Percentiles rank a stretch among this genome's conserved stretches.
These are phyloP conservation scores for Oligophagozyma castellii DNA, from an alignment of 1,139 yeast genomes.

Conservation along the genomic window DNA sequence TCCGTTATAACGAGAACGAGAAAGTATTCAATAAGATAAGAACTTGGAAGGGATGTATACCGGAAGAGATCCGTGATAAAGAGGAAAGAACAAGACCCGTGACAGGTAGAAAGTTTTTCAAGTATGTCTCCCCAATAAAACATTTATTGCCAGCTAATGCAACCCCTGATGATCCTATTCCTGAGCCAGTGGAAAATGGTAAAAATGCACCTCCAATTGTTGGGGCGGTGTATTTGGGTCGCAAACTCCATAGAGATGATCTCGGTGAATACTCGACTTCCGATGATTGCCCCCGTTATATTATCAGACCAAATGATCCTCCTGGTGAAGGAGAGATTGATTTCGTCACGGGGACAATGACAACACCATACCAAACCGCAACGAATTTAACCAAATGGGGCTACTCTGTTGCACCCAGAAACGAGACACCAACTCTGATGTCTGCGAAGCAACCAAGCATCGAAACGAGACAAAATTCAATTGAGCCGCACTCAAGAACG, in stretches of 20 bases:
- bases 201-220: conserved; percentile 84
- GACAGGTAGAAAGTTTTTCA: conserved; percentile 44
- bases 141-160: conserved; percentile 65
- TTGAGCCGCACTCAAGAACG: background rate
- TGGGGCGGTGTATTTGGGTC: conserved; percentile 79
- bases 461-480: background rate
- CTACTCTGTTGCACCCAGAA: conserved; percentile 1
- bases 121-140: conserved; percentile 73
- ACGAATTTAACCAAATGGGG: conserved; percentile 8
- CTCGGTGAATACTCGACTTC: conserved; percentile 56
- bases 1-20: conserved; percentile 81
- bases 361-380: conserved; percentile 12
- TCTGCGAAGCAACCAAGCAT: background rate
- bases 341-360: conserved; percentile 20
- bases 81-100: conserved; percentile 71
- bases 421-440: too few relatives aligned
- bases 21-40: conserved; percentile 87
- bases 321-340: conserved; percentile 24
- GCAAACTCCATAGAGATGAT: conserved; percentile 64
- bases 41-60: conserved; percentile 97
- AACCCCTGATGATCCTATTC: conserved; percentile 55
- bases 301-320: conserved; percentile 31
- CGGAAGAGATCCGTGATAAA: conserved; percentile 83
- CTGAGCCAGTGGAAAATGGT: conserved; percentile 65
- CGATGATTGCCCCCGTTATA: conserved; percentile 49